Evolutionary conservation across 2,329 filamentous ascomycete species (phyloP).

Genomic region (Colletotrichum tanaceti): DNA sequence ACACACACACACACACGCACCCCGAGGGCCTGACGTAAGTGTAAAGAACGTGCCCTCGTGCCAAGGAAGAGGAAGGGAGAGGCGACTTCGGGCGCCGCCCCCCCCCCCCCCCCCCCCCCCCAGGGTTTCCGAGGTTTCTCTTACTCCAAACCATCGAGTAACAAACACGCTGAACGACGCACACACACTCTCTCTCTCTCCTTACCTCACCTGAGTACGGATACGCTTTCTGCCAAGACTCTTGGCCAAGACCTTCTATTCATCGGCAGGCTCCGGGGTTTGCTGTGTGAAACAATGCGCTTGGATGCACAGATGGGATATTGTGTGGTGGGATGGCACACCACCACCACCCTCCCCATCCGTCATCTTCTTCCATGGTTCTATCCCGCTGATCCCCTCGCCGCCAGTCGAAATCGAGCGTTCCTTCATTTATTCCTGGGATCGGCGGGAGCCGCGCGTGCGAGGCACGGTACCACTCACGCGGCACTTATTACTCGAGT

Average conservation of each 20-base stretch:
- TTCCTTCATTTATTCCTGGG: background rate
- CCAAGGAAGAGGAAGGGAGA: background rate
- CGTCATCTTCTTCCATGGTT: slow-evolving; percentile 1
- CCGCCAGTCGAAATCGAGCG: background rate
- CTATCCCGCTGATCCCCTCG: background rate
- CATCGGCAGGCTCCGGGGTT: slow-evolving; percentile 36
- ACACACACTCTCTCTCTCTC: background rate
- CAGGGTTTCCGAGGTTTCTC: slow-evolving; percentile 3
- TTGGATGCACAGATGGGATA: slow-evolving; percentile 37
- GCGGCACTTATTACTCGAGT: too few relatives aligned
- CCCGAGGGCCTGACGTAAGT: slow-evolving; percentile 36
- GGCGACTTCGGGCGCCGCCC: slow-evolving; percentile 14
- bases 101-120: too few relatives aligned
- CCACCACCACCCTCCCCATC: background rate
- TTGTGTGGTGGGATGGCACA: slow-evolving; percentile 18
- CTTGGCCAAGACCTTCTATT: background rate
- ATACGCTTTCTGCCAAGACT: slow-evolving; percentile 9
- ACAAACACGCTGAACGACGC: slow-evolving; percentile 19
- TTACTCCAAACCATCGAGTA: slow-evolving; percentile 41
- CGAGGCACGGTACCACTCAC: background rate
- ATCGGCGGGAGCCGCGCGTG: background rate
- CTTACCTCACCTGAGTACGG: background rate
- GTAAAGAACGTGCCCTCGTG: slow-evolving; percentile 20
- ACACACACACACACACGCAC: background rate
- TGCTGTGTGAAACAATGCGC: slow-evolving; percentile 35